A percentile compares a stretch with the other conserved stretches of the same genome.
Conservation (phyloP, 2,329 filamentous ascomycete genomes). For the Aspergillus felis region DNA sequence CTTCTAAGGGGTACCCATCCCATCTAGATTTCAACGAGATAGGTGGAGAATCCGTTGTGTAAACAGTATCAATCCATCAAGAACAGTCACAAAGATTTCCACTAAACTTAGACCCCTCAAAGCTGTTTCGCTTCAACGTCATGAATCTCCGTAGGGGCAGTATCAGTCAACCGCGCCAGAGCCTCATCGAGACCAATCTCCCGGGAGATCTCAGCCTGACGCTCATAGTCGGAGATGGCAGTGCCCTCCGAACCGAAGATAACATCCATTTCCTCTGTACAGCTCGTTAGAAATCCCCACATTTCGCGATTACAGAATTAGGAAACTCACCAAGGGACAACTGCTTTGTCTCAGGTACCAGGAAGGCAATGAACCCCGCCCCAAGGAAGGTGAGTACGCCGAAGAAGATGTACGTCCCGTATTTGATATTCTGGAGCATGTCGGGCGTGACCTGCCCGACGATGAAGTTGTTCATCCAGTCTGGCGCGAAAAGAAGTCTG, state of each 20-base stretch:
- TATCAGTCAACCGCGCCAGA: constrained; percentile 5
- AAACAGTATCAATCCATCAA: neutral
- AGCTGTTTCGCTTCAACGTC: neutral
- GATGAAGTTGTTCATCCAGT: constrained; percentile 55
- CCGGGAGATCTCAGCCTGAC: constrained; percentile 65
- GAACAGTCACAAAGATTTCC: neutral
- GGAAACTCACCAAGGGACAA: constrained; percentile 1
- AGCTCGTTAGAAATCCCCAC: neutral
- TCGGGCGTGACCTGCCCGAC: constrained; percentile 68
- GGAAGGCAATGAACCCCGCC: constrained; percentile 51
- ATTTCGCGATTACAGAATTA: neutral
- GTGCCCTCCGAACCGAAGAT: constrained; percentile 65
- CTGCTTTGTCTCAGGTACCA: constrained; percentile 51
- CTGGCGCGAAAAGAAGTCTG: constrained; percentile 1
- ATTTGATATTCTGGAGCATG: constrained; percentile 61
- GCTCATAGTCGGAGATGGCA: constrained; percentile 62
- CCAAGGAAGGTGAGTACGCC: constrained; percentile 61
- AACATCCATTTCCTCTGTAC: constrained; percentile 55
- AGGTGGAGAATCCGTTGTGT: neutral
- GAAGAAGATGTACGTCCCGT: constrained; percentile 70
- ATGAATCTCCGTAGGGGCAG: neutral
- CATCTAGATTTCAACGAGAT: no score
- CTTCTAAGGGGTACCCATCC: no score
- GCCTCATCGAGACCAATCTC: constrained; percentile 58
- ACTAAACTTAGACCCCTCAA: neutral